These are phyloP conservation scores for Pseudoperonospora humuli DNA, from an alignment of 352 stramenopile genomes.

Conservation along the genomic window DNA sequence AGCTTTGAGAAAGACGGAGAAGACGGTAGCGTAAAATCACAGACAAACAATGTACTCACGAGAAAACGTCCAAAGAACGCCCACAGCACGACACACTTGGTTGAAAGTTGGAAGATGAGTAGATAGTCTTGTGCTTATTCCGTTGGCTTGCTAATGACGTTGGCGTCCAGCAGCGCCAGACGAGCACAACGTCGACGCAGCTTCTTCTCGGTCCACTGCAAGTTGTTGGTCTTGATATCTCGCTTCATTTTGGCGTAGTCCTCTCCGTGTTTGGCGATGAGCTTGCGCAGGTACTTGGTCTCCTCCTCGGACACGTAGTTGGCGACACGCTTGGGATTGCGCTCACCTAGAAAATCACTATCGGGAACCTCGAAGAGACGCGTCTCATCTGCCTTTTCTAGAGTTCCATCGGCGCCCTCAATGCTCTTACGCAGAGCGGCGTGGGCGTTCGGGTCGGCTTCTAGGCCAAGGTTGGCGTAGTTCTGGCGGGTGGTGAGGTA, in stretches of 20 bases:
- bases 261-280: slow-evolving; percentile 64
- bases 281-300: slow-evolving; percentile 62
- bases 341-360: slow-evolving; percentile 68
- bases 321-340: slow-evolving; percentile 54
- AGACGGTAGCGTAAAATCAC: too few species aligned
- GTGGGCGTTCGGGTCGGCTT: slow-evolving; percentile 58
- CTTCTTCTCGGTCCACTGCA: slow-evolving; percentile 77
- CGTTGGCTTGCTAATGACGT: slow-evolving; percentile 40
- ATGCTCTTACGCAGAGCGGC: slow-evolving; percentile 41
- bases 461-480: slow-evolving; percentile 65
- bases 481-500: slow-evolving; percentile 75
- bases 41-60: too few species aligned
- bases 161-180: slow-evolving; percentile 66
- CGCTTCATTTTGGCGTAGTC: slow-evolving; percentile 70
- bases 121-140: slow-evolving; percentile 12
- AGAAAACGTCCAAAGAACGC: too few species aligned
- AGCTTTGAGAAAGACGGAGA: too few species aligned
- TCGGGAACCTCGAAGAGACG: slow-evolving; percentile 67
- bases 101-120: too few species aligned
- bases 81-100: too few species aligned
- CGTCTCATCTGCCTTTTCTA: slow-evolving; percentile 45
- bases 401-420: slow-evolving; percentile 32
- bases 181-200: slow-evolving; percentile 62
- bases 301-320: slow-evolving; percentile 80
- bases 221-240: slow-evolving; percentile 81